Evolutionary conservation across 441 rosid species (phyloP).

Genomic region (Pelargonium citronellum): DNA sequence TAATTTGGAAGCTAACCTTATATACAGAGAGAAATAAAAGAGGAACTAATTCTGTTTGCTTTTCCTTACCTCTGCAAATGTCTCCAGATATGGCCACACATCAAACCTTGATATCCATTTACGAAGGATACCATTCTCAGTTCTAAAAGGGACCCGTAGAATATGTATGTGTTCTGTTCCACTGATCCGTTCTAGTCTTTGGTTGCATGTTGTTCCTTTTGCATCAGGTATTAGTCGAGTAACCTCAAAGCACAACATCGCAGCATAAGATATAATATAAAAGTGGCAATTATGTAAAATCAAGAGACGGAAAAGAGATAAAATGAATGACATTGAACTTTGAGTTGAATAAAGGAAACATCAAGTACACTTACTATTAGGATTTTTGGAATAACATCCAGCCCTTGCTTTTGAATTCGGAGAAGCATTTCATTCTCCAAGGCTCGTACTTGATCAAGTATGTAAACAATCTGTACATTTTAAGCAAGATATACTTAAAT

Average conservation of each 20-base stretch:
- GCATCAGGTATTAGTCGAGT: constrained; percentile 91
- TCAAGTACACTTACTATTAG: constrained; percentile 38
- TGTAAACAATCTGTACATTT: constrained; percentile 75
- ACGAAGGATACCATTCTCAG: constrained; percentile 77
- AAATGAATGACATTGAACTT: background rate
- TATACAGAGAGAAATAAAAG: background rate
- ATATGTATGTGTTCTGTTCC: constrained; percentile 86
- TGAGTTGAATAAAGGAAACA: constrained; percentile 3
- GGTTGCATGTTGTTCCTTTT: constrained; percentile 89
- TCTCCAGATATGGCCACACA: constrained; percentile 94
- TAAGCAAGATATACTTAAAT: constrained; percentile 14
- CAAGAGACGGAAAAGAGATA: constrained; percentile 1
- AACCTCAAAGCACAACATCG: constrained; percentile 54
- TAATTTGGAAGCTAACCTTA: background rate
- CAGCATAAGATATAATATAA: background rate
- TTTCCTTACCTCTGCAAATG: constrained; percentile 60
- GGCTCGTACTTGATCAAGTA: constrained; percentile 67
- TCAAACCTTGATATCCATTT: constrained; percentile 98
- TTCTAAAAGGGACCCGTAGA: constrained; percentile 86
- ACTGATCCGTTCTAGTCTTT: constrained; percentile 79
- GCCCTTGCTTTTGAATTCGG: constrained; percentile 44
- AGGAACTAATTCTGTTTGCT: too few relatives aligned
- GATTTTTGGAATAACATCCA: constrained; percentile 47
- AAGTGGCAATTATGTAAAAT: constrained; percentile 1
- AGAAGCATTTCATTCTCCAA: constrained; percentile 54